Evolutionary conservation across 2,329 filamentous ascomycete genomes (phyloP).

Genomic region (Fusarium gaditjirri): DNA sequence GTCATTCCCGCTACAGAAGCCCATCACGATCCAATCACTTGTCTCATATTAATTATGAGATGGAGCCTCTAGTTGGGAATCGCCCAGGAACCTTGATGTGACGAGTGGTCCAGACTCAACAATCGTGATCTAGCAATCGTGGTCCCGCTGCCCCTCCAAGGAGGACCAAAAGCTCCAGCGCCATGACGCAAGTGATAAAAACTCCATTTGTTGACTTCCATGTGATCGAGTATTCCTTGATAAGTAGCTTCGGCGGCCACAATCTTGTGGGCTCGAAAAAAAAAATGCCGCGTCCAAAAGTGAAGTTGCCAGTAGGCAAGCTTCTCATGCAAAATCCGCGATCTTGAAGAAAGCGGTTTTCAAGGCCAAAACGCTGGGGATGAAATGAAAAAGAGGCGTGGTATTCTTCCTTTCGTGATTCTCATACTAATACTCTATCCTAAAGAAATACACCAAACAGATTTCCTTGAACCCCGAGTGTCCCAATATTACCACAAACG

Average conservation of each 20-base stretch:
- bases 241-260: not conserved
- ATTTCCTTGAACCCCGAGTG: slow-evolving; percentile 18
- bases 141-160: slow-evolving; percentile 19
- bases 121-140: slow-evolving; percentile 35
- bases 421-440: not conserved
- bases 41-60: slow-evolving; percentile 32
- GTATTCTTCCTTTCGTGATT: slow-evolving; percentile 10
- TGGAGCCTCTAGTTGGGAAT: slow-evolving; percentile 24
- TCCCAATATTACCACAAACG: slow-evolving; percentile 28
- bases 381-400: not conserved
- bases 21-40: slow-evolving; percentile 36
- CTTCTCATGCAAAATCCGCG: not conserved
- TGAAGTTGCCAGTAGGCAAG: not conserved
- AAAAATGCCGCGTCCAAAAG: not conserved
- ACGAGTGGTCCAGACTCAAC: slow-evolving; percentile 18
- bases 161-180: slow-evolving; percentile 23
- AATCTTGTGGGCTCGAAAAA: not conserved
- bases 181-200: slow-evolving; percentile 24
- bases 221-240: not conserved
- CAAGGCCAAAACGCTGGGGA: not conserved
- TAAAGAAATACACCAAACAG: slow-evolving; percentile 1
- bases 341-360: not conserved
- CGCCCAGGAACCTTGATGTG: slow-evolving; percentile 29
- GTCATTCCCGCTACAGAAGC: slow-evolving; percentile 24
- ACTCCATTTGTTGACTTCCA: not conserved